Evolutionary conservation across 768 basidiomycete species (phyloP), one percentile per base, ranked within the genome.

Genomic region (Lactifluus subvellereus): DNA sequence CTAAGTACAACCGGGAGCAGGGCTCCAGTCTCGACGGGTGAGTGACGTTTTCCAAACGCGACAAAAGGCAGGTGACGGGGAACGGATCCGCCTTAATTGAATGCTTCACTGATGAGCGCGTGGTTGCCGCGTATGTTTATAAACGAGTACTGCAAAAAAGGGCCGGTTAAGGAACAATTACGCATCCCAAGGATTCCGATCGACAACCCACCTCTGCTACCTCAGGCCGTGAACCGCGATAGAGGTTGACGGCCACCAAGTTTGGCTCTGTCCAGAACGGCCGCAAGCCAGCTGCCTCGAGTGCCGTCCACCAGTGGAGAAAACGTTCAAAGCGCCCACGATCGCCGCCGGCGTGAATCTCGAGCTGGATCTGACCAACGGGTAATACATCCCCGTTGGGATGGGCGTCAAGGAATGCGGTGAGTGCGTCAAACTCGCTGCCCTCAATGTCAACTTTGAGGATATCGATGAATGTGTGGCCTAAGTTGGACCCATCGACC

Each of bases 401-500:
- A 45, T 35, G 86, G 10, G 78, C 76, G 16, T 6, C 72, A 55
- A 85, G 69, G 49, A 84, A 72, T 2, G 77, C 70, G 0, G 76
- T 73, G 8, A 89, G 73, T 1, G 83, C 80, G 51, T 84, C 79
- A 71, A 84, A 89, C 67, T 89, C 88, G 72, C 77, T 79, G 48
- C 83, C 80, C 67, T 89, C 88, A 22, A 86, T 80, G 71, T 89
- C 88, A 56, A 89, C 73, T 71, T 88, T 85, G 60, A 88, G 79
- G 66, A 89, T 79, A 65, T 89, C 88, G 59, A 88, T 84, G 67
- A 84, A 84, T n/a, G 73, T 75, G 68, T 89, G 88, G 18, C 82
- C 83, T 83, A 57, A n/a, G 30, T 49, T 14, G 27, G 20, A 7
- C 27, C 27, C 27, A 27, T 27, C 27, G 27, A 3, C 2, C 27